These are phyloP conservation scores for Metroxylon sagu DNA, from an alignment of 176 grass and related monocot genomes.

Conservation along the genomic window DNA sequence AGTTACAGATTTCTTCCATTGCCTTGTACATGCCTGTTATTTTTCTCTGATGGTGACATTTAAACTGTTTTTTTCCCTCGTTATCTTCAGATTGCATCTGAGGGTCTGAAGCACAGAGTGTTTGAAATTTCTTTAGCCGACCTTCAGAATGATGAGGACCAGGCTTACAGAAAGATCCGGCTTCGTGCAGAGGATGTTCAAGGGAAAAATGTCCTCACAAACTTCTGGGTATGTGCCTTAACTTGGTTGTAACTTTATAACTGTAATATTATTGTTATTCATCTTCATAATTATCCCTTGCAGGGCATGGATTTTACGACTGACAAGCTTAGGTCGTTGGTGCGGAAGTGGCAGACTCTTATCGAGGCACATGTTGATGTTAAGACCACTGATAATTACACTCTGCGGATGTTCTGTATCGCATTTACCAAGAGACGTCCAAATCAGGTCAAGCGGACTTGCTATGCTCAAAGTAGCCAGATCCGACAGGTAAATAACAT, in stretches of 20 bases:
- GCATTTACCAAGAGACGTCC: conserved; percentile 76
- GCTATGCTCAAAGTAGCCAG: conserved; percentile 81
- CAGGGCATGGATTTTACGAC: conserved; percentile 79
- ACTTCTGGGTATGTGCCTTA: conserved; percentile 60
- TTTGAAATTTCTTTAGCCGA: conserved; percentile 81
- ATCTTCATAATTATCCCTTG: neutral
- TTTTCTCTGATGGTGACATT: neutral
- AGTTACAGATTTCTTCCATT: no score
- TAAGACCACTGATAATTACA: conserved; percentile 83
- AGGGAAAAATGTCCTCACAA: conserved; percentile 73
- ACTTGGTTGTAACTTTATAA: neutral
- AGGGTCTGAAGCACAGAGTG: conserved; percentile 78
- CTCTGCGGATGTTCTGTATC: conserved; percentile 73
- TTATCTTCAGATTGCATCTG: conserved; percentile 69
- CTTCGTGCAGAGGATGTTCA: conserved; percentile 77
- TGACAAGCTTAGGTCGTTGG: conserved; percentile 67
- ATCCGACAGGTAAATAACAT: conserved; percentile 58
- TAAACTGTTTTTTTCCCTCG: neutral
- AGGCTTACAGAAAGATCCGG: conserved; percentile 81
- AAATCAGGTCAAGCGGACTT: conserved; percentile 92
- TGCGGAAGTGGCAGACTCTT: conserved; percentile 84
- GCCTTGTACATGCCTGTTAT: no score
- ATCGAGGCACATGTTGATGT: conserved; percentile 94
- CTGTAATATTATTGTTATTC: neutral
- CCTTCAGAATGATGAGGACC: conserved; percentile 78